Conservation (phyloP, 305 asterid genomes). For the Withania somnifera region DNA sequence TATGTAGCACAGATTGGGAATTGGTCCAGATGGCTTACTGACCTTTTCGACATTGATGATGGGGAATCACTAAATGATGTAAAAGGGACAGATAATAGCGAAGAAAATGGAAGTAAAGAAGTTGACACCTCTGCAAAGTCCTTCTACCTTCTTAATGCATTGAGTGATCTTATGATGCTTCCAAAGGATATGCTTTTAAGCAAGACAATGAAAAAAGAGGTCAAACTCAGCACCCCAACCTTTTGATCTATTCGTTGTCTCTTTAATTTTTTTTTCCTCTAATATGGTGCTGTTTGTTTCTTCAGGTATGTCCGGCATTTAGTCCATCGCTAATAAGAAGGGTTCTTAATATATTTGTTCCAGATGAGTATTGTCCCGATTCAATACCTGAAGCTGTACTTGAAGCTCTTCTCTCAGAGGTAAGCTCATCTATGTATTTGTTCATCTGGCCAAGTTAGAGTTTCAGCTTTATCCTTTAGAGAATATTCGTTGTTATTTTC, state of each 20-base stretch:
- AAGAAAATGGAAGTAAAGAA: conserved; percentile 23
- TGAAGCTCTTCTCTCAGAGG: conserved; percentile 59
- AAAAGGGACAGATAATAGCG: conserved; percentile 15
- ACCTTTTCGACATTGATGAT: conserved; percentile 23
- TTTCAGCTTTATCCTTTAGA: background rate
- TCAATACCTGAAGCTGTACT: conserved; percentile 53
- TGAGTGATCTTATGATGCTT: conserved; percentile 92
- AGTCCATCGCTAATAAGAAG: conserved; percentile 50
- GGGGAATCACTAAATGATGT: conserved; percentile 28
- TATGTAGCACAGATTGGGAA: conserved; percentile 12
- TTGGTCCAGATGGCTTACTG: conserved; percentile 17
- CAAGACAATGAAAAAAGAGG: conserved; percentile 62
- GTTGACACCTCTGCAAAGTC: conserved; percentile 40
- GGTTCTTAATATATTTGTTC: conserved; percentile 53
- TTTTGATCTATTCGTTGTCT: background rate
- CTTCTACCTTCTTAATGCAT: conserved; percentile 61
- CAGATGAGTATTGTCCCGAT: conserved; percentile 78
- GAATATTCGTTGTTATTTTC: background rate
- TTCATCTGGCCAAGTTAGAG: background rate
- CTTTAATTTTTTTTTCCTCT: background rate
- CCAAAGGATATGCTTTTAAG: conserved; percentile 77
- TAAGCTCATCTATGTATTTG: conserved; percentile 12
- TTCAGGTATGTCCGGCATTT: conserved; percentile 69
- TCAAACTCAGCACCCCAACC: conserved; percentile 8
- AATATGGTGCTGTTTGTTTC: background rate